Evolutionary conservation across 352 stramenopile genomes (phyloP).

Genomic region (Phytopythium vexans): DNA sequence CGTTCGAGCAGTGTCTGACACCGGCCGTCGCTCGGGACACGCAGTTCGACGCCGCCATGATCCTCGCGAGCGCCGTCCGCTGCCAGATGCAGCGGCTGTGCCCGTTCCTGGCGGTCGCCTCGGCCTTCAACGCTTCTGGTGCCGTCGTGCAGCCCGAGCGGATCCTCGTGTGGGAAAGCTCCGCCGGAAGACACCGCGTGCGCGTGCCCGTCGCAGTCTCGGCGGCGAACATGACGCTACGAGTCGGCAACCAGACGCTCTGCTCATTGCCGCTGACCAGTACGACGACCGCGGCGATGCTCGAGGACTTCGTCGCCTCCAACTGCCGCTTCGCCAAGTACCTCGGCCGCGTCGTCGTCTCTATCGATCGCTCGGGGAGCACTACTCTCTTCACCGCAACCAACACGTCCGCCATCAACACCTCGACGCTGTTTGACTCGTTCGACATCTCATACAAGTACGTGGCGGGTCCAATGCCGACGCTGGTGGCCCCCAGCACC

Average conservation of each 20-base stretch:
- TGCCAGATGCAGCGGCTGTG: conserved; percentile 54
- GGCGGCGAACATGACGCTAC: conserved; percentile 31
- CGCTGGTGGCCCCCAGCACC: conserved; percentile 16
- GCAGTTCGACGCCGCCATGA: conserved; percentile 31
- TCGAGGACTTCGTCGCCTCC: conserved; percentile 33
- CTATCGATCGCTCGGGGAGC: no score
- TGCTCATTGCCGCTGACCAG: conserved; percentile 36
- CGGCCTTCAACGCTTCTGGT: conserved; percentile 1
- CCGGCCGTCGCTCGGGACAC: conserved; percentile 3
- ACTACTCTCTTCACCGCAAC: conserved; percentile 20
- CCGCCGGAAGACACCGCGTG: conserved; percentile 19
- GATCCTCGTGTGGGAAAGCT: conserved; percentile 45
- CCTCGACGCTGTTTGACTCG: conserved; percentile 7
- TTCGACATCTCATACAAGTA: conserved; percentile 48
- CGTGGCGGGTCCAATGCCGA: conserved; percentile 43
- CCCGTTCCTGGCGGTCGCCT: conserved; percentile 14
- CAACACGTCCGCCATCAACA: conserved; percentile 5
- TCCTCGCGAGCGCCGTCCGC: conserved; percentile 44
- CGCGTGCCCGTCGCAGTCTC: background rate
- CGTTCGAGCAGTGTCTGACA: conserved; percentile 28
- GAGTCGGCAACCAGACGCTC: conserved; percentile 24
- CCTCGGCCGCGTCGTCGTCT: conserved; percentile 33
- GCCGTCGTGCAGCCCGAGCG: conserved; percentile 19
- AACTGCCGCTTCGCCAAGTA: conserved; percentile 44
- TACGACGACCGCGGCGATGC: conserved; percentile 13